phyloP scores from a whole-genome alignment of 2,329 filamentous ascomycete species.

The Fusarium kyushuense region DNA sequence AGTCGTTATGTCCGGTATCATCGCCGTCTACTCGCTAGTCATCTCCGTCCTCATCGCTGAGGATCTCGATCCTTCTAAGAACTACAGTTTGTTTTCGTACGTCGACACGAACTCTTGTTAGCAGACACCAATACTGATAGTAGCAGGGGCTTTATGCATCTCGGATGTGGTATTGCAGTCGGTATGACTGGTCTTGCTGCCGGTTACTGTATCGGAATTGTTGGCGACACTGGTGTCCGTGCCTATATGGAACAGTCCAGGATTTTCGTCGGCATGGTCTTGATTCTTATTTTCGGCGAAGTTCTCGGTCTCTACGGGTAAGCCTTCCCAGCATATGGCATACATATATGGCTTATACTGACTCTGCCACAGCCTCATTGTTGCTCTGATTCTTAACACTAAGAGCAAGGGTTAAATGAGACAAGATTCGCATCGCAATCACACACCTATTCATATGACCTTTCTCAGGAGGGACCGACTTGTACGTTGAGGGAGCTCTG shows the following conservation, averaged over 20 bases:
- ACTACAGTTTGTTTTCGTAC: constrained; percentile 87
- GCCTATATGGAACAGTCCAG: constrained; percentile 96
- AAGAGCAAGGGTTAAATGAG: constrained; percentile 72
- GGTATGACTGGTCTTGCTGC: constrained; percentile 93
- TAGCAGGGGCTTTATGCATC: constrained; percentile 87
- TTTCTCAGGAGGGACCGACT: constrained; percentile 13
- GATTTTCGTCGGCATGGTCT: constrained; percentile 97
- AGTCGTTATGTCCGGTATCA: constrained; percentile 98
- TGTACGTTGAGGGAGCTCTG: constrained; percentile 30
- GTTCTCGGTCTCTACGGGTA: constrained; percentile 97
- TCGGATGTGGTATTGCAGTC: constrained; percentile 89
- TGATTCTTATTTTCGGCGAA: constrained; percentile 98
- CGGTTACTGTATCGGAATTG: constrained; percentile 95
- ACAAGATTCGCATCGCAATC: neutral
- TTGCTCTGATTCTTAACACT: constrained; percentile 92
- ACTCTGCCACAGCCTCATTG: constrained; percentile 76
- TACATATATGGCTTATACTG: constrained; percentile 6
- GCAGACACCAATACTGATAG: constrained; percentile 33
- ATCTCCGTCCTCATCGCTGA: constrained; percentile 95
- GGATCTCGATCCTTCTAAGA: constrained; percentile 79
- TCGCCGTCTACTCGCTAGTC: constrained; percentile 97
- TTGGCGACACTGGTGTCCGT: constrained; percentile 93
- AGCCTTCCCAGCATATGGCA: constrained; percentile 49
- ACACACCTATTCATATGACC: constrained; percentile 11
- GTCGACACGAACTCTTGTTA: constrained; percentile 48